Percentiles rank a stretch among this genome's conserved stretches.
These are phyloP conservation scores for Setomelanomma holmii DNA, from an alignment of 2,329 filamentous ascomycete species.

Conservation along the genomic window DNA sequence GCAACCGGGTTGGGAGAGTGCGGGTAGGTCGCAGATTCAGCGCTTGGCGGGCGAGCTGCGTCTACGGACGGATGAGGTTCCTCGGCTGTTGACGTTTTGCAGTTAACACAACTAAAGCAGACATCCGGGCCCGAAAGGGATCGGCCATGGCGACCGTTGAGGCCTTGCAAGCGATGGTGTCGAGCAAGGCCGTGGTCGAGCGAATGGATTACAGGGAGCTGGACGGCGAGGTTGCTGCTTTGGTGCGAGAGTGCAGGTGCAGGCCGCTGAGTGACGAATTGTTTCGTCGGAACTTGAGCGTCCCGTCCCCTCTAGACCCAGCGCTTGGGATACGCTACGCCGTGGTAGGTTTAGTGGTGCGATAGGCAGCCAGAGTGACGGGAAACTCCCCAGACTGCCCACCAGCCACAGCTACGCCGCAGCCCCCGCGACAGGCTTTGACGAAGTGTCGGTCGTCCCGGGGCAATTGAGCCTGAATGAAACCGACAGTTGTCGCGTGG, in stretches of 20 bases:
- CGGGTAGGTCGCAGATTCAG: slow-evolving; percentile 17
- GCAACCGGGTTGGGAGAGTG: slow-evolving; percentile 12
- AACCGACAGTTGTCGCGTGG: slow-evolving; percentile 3
- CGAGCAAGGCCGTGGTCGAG: slow-evolving; percentile 4
- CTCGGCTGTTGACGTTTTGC: slow-evolving; percentile 9
- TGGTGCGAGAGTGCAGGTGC: slow-evolving; percentile 20
- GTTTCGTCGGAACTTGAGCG: slow-evolving; percentile 14
- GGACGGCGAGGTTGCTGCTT: slow-evolving; percentile 35
- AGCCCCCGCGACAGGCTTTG: slow-evolving; percentile 15
- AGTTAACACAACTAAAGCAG: slow-evolving; percentile 1
- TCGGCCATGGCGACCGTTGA: slow-evolving; percentile 33
- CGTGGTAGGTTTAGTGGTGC: not conserved
- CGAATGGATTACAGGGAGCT: slow-evolving; percentile 15
- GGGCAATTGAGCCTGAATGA: slow-evolving; percentile 9
- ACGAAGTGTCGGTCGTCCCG: slow-evolving; percentile 18
- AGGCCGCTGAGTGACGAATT: slow-evolving; percentile 21
- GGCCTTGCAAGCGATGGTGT: slow-evolving; percentile 18
- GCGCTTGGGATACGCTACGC: slow-evolving; percentile 11
- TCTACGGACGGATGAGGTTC: not conserved
- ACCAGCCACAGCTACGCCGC: slow-evolving; percentile 24
- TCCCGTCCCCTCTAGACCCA: slow-evolving; percentile 26
- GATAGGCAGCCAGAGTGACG: slow-evolving; percentile 18
- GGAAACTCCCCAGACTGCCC: slow-evolving; percentile 6
- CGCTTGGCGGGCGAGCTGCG: not conserved
- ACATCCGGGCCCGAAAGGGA: slow-evolving; percentile 21